Evolutionary conservation across 352 stramenopile genomes (phyloP), one percentile per base, ranked within the genome.

Genomic region (Thalassiosira ordinaria): DNA sequence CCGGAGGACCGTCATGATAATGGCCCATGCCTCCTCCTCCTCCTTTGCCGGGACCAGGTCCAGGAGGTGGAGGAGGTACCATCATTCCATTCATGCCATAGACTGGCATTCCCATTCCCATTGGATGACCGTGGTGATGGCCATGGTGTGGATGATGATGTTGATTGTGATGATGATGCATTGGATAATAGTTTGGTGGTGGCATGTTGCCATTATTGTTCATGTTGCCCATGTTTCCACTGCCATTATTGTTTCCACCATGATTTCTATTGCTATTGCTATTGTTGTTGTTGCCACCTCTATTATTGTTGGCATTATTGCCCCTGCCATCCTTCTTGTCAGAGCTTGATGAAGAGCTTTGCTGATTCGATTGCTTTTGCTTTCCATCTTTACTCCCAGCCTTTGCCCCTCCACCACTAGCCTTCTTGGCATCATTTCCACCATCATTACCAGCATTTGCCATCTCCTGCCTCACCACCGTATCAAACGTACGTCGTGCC

Each of bases 401-500:
- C n/a, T n/a, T n/a, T n/a, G n/a, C n/a, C n/a, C n/a, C n/a, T n/a
- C n/a, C n/a, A n/a, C 39, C 49, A 73, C 56, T 61, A 6, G 16
- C 22, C 3, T 26, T 47, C 33, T 11, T 29, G 18, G 16, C 18
- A 8, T 16, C 35, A 18, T 51, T 33, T 31, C 31, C 18, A n/a
- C 16, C 41, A 59, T 44, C 44, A 24, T 44, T 63, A 26, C 18
- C 55, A 41, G 49, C 53, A 49, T 74, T 81, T 0, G 72, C 80
- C 75, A 85, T 72, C 22, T 82, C 68, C 35, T 85, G 74, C 37
- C 41, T 26, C 6, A 90, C 86, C 0, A 89, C 41, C 0, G 70
- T 82, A 77, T 92, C 86, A 71, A 82, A 90, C 16, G 57, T 82
- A 35, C 73, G 26, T 55, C 80, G 64, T 14, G 86, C 86, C n/a